phyloP scores from a whole-genome alignment of 176 grass and related monocot species.

The Rhynchospora pubera region DNA sequence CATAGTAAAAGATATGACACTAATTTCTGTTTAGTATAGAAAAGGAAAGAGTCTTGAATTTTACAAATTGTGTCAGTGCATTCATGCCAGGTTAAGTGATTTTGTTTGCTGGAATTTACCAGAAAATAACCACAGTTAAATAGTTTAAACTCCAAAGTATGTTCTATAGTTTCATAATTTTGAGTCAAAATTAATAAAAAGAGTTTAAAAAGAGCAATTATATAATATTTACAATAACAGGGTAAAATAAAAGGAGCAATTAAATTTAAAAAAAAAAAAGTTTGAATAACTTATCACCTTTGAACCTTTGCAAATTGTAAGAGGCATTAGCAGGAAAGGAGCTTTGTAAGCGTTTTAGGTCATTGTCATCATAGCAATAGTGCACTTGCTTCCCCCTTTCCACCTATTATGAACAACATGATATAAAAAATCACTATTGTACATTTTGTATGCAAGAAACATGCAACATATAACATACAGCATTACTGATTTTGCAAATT shows the following conservation, averaged over 20 bases:
- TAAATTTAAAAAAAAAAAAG: not conserved
- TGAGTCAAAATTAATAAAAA: not conserved
- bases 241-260: not conserved
- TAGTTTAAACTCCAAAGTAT: not conserved
- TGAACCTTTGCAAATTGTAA: slow-evolving; percentile 85
- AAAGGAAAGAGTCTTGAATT: not conserved
- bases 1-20: not conserved
- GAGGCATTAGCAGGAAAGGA: slow-evolving; percentile 78
- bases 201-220: not conserved
- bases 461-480: not conserved
- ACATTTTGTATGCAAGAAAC: not conserved
- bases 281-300: slow-evolving; percentile 38
- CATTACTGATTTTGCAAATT: too few relatives aligned
- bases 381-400: slow-evolving; percentile 89
- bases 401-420: slow-evolving; percentile 43
- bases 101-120: not conserved
- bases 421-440: not conserved
- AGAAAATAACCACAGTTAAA: not conserved
- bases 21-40: not conserved
- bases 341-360: slow-evolving; percentile 59
- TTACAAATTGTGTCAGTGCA: not conserved
- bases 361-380: slow-evolving; percentile 81
- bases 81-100: not conserved
- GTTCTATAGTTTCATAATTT: not conserved
- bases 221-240: not conserved